phyloP scores from a whole-genome alignment of 2,329 filamentous ascomycete species.

The Fusarium sp. region DNA sequence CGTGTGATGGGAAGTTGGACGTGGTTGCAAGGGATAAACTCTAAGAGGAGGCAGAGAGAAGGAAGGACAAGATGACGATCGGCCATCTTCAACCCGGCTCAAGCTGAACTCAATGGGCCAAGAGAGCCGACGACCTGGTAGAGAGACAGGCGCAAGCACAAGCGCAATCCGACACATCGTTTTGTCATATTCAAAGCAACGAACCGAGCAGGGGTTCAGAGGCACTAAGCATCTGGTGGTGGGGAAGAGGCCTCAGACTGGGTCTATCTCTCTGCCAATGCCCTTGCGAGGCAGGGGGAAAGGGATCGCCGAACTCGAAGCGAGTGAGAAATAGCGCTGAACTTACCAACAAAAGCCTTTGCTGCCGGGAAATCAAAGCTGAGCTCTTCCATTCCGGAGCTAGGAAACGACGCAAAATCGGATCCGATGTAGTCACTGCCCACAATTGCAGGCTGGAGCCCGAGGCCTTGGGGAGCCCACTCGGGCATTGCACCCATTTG shows the following conservation, averaged over 20 bases:
- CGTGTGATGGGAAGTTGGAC: constrained; percentile 50
- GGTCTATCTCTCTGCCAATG: constrained; percentile 30
- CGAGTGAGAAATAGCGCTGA: constrained; percentile 30
- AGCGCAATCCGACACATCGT: constrained; percentile 19
- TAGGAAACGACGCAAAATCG: constrained; percentile 64
- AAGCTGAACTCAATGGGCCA: constrained; percentile 14
- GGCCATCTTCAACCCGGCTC: constrained; percentile 15
- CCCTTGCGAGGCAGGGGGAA: constrained; percentile 22
- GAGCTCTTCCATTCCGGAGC: constrained; percentile 59
- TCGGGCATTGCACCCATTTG: constrained; percentile 65
- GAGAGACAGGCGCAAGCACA: constrained; percentile 17
- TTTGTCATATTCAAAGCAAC: constrained; percentile 10
- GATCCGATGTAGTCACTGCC: constrained; percentile 62
- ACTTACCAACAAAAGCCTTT: constrained; percentile 68
- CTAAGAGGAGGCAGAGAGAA: constrained; percentile 33
- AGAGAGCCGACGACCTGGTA: constrained; percentile 23
- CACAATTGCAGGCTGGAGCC: constrained; percentile 70
- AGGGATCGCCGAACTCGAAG: constrained; percentile 29
- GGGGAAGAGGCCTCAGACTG: constrained; percentile 33
- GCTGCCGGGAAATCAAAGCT: constrained; percentile 57
- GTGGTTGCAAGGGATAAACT: constrained; percentile 48
- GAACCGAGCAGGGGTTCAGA: constrained; percentile 23
- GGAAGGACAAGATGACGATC: constrained; percentile 25
- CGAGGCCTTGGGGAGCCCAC: constrained; percentile 64
- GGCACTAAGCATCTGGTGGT: constrained; percentile 30